Conservation (phyloP, 805 yeast species). For the Yamadazyma laniorum region DNA sequence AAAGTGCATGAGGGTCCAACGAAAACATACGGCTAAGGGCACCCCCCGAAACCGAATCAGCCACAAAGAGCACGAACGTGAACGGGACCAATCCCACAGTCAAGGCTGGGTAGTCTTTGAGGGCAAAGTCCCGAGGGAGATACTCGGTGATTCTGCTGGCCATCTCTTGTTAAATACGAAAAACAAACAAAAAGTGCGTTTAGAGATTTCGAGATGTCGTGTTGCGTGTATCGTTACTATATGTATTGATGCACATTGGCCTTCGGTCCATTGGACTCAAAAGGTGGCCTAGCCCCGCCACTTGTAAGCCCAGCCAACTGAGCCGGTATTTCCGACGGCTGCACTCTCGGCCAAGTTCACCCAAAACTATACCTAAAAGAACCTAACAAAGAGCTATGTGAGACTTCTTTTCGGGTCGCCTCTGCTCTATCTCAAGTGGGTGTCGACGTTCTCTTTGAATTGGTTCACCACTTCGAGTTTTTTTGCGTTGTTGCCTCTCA, state of each 20-base stretch:
- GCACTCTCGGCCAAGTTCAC: too few relatives aligned
- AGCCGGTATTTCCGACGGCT: too few relatives aligned
- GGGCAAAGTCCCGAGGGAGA: not conserved
- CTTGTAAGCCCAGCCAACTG: too few relatives aligned
- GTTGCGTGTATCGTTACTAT: too few relatives aligned
- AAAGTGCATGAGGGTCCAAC: conserved; percentile 56
- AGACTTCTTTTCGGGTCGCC: too few relatives aligned
- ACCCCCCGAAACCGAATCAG: conserved; percentile 27
- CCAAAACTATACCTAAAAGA: too few relatives aligned
- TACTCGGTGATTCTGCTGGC: not conserved
- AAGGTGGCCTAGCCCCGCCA: too few relatives aligned
- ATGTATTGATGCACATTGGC: too few relatives aligned
- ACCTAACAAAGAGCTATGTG: too few relatives aligned
- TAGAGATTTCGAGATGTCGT: too few relatives aligned
- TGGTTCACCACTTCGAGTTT: conserved; percentile 23
- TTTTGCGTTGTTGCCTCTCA: conserved; percentile 24
- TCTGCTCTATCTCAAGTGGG: not conserved
- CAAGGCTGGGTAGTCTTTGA: conserved; percentile 49
- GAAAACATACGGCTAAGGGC: conserved; percentile 36
- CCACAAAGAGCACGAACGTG: conserved; percentile 43
- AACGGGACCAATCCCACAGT: conserved; percentile 62
- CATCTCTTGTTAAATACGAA: conserved; percentile 1
- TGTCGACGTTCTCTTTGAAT: conserved; percentile 13
- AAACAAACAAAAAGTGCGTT: too few relatives aligned
- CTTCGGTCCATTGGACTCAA: too few relatives aligned